A percentile compares a stretch with the other conserved stretches of the same genome.
These are phyloP conservation scores for Hypoxylon sp. DNA, from an alignment of 2,329 filamentous ascomycete genomes.

Conservation along the genomic window DNA sequence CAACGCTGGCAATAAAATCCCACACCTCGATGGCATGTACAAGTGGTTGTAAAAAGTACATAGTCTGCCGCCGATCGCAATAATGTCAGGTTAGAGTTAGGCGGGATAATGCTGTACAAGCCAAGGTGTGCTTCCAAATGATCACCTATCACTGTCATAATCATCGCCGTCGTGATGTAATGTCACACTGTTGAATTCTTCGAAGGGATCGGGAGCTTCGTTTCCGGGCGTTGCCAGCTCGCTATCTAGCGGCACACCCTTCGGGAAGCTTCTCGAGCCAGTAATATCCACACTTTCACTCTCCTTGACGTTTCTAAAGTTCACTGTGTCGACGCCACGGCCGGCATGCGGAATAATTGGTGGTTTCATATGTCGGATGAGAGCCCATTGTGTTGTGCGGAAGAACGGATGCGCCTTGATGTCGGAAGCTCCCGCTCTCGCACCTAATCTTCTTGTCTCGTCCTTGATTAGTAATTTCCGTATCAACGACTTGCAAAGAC, in stretches of 20 bases:
- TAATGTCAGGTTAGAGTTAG: not conserved
- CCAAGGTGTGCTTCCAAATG: slow-evolving; percentile 10
- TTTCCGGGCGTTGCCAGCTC: slow-evolving; percentile 87
- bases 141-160: slow-evolving; percentile 58
- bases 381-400: slow-evolving; percentile 93
- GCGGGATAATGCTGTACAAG: slow-evolving; percentile 30
- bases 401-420: slow-evolving; percentile 98
- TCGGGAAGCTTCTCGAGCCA: slow-evolving; percentile 69
- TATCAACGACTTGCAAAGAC: slow-evolving; percentile 96
- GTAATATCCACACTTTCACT: slow-evolving; percentile 93
- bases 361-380: slow-evolving; percentile 97
- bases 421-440: slow-evolving; percentile 94
- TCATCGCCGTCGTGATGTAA: slow-evolving; percentile 96
- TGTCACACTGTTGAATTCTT: slow-evolving; percentile 99
- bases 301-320: slow-evolving; percentile 98
- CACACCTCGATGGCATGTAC: slow-evolving; percentile 25
- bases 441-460: slow-evolving; percentile 91
- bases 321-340: slow-evolving; percentile 91
- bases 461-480: slow-evolving; percentile 98
- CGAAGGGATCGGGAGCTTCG: slow-evolving; percentile 90
- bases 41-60: slow-evolving; percentile 12
- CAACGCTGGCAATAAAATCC: slow-evolving; percentile 15
- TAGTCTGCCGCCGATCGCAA: slow-evolving; percentile 12
- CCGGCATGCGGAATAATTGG: slow-evolving; percentile 95
- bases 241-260: slow-evolving; percentile 89